Evolutionary conservation across 2,329 filamentous ascomycete genomes (phyloP).

Genomic region (Thielaviopsis populi): DNA sequence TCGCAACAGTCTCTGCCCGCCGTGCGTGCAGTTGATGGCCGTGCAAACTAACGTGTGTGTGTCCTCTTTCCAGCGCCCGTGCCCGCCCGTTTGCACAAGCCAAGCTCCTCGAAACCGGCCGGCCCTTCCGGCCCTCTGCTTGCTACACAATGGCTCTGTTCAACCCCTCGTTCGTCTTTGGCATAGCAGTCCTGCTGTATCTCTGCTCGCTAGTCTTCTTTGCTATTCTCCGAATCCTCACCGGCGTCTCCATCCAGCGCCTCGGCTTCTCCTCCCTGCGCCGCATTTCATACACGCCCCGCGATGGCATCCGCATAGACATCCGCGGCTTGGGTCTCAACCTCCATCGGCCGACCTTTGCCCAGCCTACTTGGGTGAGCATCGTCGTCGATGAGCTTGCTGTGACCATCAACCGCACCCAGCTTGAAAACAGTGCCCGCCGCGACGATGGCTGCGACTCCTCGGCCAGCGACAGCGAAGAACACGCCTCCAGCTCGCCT

Average conservation of each 20-base stretch:
- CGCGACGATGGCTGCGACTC: slow-evolving; percentile 20
- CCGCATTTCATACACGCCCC: slow-evolving; percentile 76
- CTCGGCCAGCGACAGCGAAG: slow-evolving; percentile 9
- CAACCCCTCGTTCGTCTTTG: slow-evolving; percentile 70
- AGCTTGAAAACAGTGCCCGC: slow-evolving; percentile 30
- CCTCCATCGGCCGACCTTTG: slow-evolving; percentile 86
- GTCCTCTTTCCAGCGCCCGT: not conserved
- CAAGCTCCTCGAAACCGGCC: not conserved
- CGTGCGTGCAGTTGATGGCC: too few relatives aligned
- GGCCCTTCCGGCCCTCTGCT: not conserved
- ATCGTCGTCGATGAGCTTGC: slow-evolving; percentile 74
- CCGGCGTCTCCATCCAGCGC: slow-evolving; percentile 88
- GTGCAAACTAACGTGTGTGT: not conserved
- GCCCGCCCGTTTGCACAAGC: not conserved
- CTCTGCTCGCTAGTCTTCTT: slow-evolving; percentile 86
- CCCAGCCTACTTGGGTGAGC: slow-evolving; percentile 92
- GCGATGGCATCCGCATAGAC: slow-evolving; percentile 78
- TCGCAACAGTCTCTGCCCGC: too few relatives aligned
- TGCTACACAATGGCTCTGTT: slow-evolving; percentile 42
- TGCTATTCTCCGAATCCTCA: slow-evolving; percentile 79
- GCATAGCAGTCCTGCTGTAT: slow-evolving; percentile 72
- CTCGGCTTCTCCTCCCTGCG: slow-evolving; percentile 86
- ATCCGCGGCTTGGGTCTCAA: slow-evolving; percentile 77
- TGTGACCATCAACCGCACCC: slow-evolving; percentile 63
- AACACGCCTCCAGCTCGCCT: not conserved